A percentile compares a stretch with the other conserved stretches of the same genome.
These are phyloP conservation scores for Hypoxylon lienhwacheense DNA, from an alignment of 495 filamentous ascomycete species.

Conservation along the genomic window DNA sequence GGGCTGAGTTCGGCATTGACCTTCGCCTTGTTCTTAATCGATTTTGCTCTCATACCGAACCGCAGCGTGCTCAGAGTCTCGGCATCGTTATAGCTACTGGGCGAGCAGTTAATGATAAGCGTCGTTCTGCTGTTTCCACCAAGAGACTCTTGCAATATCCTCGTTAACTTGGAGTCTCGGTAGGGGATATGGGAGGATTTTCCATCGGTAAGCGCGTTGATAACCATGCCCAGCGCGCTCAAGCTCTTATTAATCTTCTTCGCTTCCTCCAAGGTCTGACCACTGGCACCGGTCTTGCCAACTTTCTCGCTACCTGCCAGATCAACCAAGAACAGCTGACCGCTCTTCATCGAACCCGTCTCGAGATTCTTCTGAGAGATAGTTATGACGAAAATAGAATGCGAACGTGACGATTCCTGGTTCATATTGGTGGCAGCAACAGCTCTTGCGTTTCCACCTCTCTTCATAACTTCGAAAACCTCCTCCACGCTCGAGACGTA, in stretches of 20 bases:
- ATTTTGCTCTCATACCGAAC: slow-evolving; percentile 95
- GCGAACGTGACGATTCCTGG: slow-evolving; percentile 95
- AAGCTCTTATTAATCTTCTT: slow-evolving; percentile 99
- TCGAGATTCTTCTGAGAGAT: slow-evolving; percentile 98
- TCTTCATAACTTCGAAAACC: slow-evolving; percentile 95
- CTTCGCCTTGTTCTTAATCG: slow-evolving; percentile 99
- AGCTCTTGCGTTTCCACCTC: slow-evolving; percentile 82
- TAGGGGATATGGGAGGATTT: slow-evolving; percentile 98
- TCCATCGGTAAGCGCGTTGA: slow-evolving; percentile 95
- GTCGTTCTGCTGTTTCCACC: slow-evolving; percentile 98
- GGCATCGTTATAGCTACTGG: slow-evolving; percentile 95
- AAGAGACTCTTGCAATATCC: slow-evolving; percentile 93
- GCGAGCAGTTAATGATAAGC: slow-evolving; percentile 97
- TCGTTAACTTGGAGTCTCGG: slow-evolving; percentile 95
- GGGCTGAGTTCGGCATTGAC: slow-evolving; percentile 97
- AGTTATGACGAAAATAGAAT: slow-evolving; percentile 97
- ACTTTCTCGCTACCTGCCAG: slow-evolving; percentile 98
- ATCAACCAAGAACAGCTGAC: slow-evolving; percentile 95
- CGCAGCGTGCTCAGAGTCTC: slow-evolving; percentile 92
- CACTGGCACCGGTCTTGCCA: slow-evolving; percentile 96
- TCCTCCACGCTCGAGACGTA: slow-evolving; percentile 96
- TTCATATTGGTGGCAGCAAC: slow-evolving; percentile 99
- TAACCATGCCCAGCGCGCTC: slow-evolving; percentile 97
- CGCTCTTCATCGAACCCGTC: slow-evolving; percentile 93
- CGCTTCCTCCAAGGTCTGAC: slow-evolving; percentile 95